Percentiles rank a stretch among this genome's conserved stretches.
phyloP scores from a whole-genome alignment of 257 asterid species.

The Nicotiana undulata region DNA sequence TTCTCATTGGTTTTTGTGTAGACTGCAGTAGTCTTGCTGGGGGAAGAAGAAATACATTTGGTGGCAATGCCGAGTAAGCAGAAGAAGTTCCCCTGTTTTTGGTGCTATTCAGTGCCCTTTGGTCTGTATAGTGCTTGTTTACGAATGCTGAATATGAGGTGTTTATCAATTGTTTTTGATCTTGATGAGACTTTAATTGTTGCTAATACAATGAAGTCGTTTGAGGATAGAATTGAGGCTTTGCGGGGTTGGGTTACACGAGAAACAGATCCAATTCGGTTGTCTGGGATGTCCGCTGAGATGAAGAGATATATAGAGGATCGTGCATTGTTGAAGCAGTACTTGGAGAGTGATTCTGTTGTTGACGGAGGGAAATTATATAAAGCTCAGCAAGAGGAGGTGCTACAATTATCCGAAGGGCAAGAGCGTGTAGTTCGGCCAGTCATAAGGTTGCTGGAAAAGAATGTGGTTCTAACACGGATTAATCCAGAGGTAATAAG shows the following conservation, averaged over 20 bases:
- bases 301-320: constrained; percentile 91
- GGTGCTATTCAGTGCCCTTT: constrained; percentile 82
- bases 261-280: constrained; percentile 67
- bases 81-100: constrained; percentile 88
- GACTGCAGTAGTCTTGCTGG: constrained; percentile 87
- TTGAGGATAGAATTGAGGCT: constrained; percentile 85
- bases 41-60: constrained; percentile 79
- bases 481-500: constrained; percentile 92
- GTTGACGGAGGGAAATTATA: constrained; percentile 68
- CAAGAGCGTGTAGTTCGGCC: constrained; percentile 70
- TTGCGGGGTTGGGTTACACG: constrained; percentile 63
- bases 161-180: constrained; percentile 90
- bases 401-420: constrained; percentile 57
- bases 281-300: constrained; percentile 85
- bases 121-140: constrained; percentile 65
- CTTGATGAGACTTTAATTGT: constrained; percentile 96
- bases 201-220: constrained; percentile 97
- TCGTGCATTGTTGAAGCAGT: constrained; percentile 80
- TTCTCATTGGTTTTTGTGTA: constrained; percentile 23
- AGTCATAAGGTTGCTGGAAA: constrained; percentile 77
- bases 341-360: constrained; percentile 72
- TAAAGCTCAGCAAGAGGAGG: constrained; percentile 72
- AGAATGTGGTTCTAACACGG: constrained; percentile 84
- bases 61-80: constrained; percentile 98
- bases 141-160: constrained; percentile 78